Evolutionary conservation across 441 rosid species (phyloP).

Genomic region (Euphorbia neoarborescens): DNA sequence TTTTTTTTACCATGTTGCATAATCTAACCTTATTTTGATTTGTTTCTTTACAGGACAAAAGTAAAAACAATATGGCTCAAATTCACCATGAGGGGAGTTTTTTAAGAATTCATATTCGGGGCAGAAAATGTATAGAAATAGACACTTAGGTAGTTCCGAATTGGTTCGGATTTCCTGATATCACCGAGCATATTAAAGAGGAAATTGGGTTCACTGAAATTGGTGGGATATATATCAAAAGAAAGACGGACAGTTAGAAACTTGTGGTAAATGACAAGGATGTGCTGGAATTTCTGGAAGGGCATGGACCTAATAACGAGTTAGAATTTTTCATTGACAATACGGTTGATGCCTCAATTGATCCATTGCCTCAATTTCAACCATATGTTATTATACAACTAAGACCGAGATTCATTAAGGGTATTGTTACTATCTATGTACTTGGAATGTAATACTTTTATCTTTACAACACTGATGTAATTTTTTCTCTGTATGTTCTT

Average conservation of each 20-base stretch:
- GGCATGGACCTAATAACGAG: not conserved
- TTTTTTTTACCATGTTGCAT: no score
- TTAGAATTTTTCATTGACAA: not conserved
- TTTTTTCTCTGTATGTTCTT: no score
- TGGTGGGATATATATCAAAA: not conserved
- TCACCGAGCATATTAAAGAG: not conserved
- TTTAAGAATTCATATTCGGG: not conserved
- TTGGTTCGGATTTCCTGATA: not conserved
- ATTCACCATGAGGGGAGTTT: not conserved
- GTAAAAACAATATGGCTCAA: not conserved
- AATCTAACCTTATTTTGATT: not conserved
- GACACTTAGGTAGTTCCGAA: not conserved
- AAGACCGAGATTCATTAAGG: not conserved
- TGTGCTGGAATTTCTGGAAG: not conserved
- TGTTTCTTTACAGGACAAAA: not conserved
- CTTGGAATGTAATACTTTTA: no score
- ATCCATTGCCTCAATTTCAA: not conserved
- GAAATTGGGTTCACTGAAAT: not conserved
- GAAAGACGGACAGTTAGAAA: not conserved
- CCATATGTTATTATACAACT: not conserved
- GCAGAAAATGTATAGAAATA: not conserved
- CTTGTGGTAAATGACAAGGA: not conserved
- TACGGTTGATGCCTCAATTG: not conserved
- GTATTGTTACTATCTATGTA: no score
- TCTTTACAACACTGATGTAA: no score